These are phyloP conservation scores for Drosera spatulata DNA, from an alignment of 179 eudicot genomes.

Conservation along the genomic window DNA sequence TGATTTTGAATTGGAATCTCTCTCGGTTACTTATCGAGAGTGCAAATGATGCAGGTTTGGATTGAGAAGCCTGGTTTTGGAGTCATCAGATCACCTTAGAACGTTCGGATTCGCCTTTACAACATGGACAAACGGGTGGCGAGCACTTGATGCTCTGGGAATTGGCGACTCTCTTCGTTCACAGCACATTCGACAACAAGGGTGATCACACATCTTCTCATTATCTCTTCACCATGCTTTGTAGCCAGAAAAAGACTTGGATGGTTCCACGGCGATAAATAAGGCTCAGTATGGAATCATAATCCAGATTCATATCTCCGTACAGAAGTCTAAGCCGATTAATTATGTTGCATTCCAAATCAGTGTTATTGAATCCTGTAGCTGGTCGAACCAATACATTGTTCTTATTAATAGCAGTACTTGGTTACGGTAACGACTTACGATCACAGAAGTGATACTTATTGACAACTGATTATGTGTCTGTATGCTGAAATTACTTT, in stretches of 20 bases:
- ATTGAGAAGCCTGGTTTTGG: conserved; percentile 17
- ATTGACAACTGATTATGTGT: too few relatives aligned
- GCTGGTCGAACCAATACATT: too few relatives aligned
- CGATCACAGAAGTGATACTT: too few relatives aligned
- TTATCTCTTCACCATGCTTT: not conserved
- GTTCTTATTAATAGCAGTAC: too few relatives aligned
- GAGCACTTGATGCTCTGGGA: conserved; percentile 30
- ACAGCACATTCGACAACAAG: conserved; percentile 12
- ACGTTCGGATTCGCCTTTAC: conserved; percentile 14
- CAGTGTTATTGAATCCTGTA: too few relatives aligned
- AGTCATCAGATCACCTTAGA: conserved; percentile 16
- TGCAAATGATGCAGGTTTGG: conserved; percentile 14
- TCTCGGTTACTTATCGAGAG: too few relatives aligned
- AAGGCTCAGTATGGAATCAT: too few relatives aligned
- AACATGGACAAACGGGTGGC: conserved; percentile 34
- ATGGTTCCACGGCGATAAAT: not conserved
- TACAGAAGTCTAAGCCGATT: too few relatives aligned
- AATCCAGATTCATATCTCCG: too few relatives aligned
- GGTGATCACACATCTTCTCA: conserved; percentile 9
- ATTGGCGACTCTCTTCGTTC: conserved; percentile 27
- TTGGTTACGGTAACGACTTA: too few relatives aligned
- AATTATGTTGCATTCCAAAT: too few relatives aligned
- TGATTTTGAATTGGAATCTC: not conserved
- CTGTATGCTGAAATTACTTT: too few relatives aligned
- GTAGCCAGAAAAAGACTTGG: not conserved